phyloP scores from a whole-genome alignment of 805 yeast species.

The Candida alai region DNA sequence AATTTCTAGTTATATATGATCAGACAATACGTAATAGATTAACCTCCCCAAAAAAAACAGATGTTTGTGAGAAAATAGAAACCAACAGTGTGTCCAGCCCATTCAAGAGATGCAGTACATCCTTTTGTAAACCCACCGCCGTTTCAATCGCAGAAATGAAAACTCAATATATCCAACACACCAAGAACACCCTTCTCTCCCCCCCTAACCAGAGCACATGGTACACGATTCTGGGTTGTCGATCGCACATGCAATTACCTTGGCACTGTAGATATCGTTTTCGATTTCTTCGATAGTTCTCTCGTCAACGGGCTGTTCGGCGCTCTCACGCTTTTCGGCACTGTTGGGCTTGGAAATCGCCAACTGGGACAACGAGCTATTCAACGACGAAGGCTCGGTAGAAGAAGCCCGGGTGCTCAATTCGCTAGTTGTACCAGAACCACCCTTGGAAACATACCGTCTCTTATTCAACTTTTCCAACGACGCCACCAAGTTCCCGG shows the following conservation, averaged over 20 bases:
- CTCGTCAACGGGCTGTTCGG: conserved; percentile 13
- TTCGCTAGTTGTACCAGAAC: conserved; percentile 18
- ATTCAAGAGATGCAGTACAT: too few species aligned
- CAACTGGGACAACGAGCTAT: conserved; percentile 45
- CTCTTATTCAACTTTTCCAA: conserved; percentile 36
- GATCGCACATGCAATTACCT: conserved; percentile 95
- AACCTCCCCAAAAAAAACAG: too few species aligned
- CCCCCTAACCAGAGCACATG: conserved; percentile 90
- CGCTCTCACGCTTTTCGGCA: conserved; percentile 11
- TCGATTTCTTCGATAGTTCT: conserved; percentile 35
- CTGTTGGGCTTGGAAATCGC: conserved; percentile 23
- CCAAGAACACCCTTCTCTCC: background rate
- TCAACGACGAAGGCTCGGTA: conserved; percentile 41
- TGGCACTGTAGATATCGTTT: conserved; percentile 83
- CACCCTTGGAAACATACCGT: conserved; percentile 26
- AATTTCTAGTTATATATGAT: too few species aligned
- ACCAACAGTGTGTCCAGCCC: too few species aligned
- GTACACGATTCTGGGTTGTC: conserved; percentile 96
- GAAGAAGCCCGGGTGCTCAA: conserved; percentile 24
- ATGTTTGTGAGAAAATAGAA: too few species aligned
- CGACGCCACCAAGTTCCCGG: conserved; percentile 36
- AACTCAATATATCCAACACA: conserved; percentile 4
- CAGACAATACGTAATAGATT: too few species aligned
- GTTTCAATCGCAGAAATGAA: conserved; percentile 3
- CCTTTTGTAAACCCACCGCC: too few species aligned